Evolutionary conservation across 2,329 filamentous ascomycete genomes (phyloP).

Genomic region (Chaetomium olivaceum): DNA sequence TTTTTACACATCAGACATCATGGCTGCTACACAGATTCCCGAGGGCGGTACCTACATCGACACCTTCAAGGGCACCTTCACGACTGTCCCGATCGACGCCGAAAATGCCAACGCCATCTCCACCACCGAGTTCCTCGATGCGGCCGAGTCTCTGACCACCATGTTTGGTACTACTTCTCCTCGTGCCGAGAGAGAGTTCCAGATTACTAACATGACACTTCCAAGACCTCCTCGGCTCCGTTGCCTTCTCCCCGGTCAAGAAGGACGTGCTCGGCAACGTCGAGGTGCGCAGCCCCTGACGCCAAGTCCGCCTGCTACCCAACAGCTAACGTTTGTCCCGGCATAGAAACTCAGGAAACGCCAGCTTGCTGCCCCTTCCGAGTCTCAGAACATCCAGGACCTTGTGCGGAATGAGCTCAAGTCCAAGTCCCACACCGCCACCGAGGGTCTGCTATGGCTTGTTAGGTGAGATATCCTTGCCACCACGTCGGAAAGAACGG

Average conservation of each 20-base stretch:
- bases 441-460: slow-evolving; percentile 90
- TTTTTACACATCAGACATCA: slow-evolving; percentile 39
- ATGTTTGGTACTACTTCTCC: slow-evolving; percentile 69
- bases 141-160: slow-evolving; percentile 79
- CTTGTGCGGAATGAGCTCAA: slow-evolving; percentile 86
- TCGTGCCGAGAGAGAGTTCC: background rate
- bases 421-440: slow-evolving; percentile 82
- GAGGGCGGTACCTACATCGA: slow-evolving; percentile 80
- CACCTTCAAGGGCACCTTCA: slow-evolving; percentile 80
- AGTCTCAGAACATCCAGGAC: slow-evolving; percentile 82
- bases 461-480: slow-evolving; percentile 63
- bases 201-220: slow-evolving; percentile 8
- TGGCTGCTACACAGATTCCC: slow-evolving; percentile 57
- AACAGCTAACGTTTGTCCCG: slow-evolving; percentile 13
- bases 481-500: slow-evolving; percentile 26
- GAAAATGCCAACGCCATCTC: slow-evolving; percentile 74
- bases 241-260: slow-evolving; percentile 89
- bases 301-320: background rate
- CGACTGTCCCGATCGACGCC: slow-evolving; percentile 74
- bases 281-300: slow-evolving; percentile 60
- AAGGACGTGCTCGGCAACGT: slow-evolving; percentile 88
- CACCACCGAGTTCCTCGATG: slow-evolving; percentile 87
- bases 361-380: slow-evolving; percentile 72
- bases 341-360: slow-evolving; percentile 83
- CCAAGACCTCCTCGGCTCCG: slow-evolving; percentile 62